phyloP scores from a whole-genome alignment of 495 filamentous ascomycete genomes.

The Lophiotrema nucula region DNA sequence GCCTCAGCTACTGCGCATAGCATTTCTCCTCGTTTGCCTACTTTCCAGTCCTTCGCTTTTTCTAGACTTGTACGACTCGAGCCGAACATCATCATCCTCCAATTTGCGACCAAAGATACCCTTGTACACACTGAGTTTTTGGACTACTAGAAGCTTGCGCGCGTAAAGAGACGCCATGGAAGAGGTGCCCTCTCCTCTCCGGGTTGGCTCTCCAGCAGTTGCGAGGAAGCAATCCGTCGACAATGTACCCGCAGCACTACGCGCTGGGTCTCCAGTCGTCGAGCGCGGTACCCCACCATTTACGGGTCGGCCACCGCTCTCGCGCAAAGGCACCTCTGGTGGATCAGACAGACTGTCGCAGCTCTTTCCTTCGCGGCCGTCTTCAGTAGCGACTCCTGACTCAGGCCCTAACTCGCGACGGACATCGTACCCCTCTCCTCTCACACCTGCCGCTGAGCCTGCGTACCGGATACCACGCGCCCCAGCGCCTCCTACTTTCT shows the following conservation, averaged over 20 bases:
- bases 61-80: not conserved
- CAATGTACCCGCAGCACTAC: constrained; percentile 22
- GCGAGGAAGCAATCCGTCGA: constrained; percentile 22
- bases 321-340: constrained; percentile 17
- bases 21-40: not conserved
- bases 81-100: not conserved
- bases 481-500: constrained; percentile 23
- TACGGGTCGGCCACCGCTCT: constrained; percentile 14
- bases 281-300: constrained; percentile 2
- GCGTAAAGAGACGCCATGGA: constrained; percentile 20
- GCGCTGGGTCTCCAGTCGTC: constrained; percentile 29
- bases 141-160: not conserved
- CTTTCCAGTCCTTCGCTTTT: too few relatives aligned
- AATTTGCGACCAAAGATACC: not conserved
- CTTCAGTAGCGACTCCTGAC: constrained; percentile 15
- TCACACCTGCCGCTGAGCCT: constrained; percentile 24
- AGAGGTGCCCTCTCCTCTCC: constrained; percentile 25
- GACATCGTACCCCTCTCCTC: constrained; percentile 27
- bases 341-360: constrained; percentile 30
- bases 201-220: constrained; percentile 24
- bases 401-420: constrained; percentile 22
- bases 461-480: constrained; percentile 30
- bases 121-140: not conserved
- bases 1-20: not conserved
- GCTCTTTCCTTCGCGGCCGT: constrained; percentile 31